phyloP scores from a whole-genome alignment of 2,329 filamentous ascomycete genomes.

The Zasmidium citrigriseum region DNA sequence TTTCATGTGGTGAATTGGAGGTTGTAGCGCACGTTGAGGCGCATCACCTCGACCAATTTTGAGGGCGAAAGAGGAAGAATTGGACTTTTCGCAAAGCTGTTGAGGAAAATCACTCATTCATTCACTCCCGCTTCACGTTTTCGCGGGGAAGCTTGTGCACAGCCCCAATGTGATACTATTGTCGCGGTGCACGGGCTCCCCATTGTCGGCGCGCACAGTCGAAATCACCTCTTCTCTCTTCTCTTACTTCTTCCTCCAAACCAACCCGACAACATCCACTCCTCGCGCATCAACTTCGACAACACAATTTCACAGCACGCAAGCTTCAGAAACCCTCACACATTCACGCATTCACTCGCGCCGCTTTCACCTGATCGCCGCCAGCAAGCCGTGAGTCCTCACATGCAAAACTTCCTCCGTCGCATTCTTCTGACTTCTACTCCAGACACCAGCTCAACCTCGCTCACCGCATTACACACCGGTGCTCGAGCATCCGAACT shows the following conservation, averaged over 20 bases:
- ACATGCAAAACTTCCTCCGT: neutral
- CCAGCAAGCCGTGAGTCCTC: neutral
- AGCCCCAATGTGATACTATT: neutral
- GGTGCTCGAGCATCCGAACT: neutral
- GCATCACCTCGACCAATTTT: neutral
- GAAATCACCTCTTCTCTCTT: neutral
- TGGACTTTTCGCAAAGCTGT: neutral
- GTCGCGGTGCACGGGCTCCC: neutral
- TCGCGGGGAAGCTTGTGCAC: neutral
- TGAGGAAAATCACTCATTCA: neutral
- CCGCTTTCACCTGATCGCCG: neutral
- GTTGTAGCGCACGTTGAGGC: neutral
- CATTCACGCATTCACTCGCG: neutral
- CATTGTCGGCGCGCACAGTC: neutral
- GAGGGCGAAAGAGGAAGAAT: neutral
- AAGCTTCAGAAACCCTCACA: neutral
- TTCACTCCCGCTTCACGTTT: neutral
- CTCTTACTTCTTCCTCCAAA: neutral
- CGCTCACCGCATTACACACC: neutral
- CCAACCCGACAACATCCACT: neutral
- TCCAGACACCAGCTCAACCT: neutral
- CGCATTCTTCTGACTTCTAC: neutral
- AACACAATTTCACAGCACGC: neutral
- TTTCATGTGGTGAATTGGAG: slow-evolving; percentile 3
- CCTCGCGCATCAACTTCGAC: neutral